Evolutionary conservation across 495 filamentous ascomycete genomes (phyloP).

Genomic region (Trichoderma virens): DNA sequence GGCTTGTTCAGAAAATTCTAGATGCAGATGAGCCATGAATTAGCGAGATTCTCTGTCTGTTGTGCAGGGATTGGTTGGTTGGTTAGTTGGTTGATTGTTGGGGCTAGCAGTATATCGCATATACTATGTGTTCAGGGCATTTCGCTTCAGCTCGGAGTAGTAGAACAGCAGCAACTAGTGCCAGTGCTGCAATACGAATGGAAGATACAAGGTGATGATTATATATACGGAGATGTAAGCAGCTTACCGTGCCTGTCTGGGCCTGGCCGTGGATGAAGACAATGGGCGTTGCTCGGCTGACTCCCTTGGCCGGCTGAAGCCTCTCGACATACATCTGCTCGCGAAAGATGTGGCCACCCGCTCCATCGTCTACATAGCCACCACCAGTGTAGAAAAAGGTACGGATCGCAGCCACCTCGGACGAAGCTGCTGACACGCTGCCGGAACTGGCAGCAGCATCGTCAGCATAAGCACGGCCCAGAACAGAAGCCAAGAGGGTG

Average conservation of each 20-base stretch:
- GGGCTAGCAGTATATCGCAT: too few relatives aligned
- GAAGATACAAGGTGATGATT: too few relatives aligned
- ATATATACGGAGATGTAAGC: background rate
- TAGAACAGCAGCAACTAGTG: too few relatives aligned
- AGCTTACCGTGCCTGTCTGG: conserved; percentile 45
- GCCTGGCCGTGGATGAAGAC: conserved; percentile 46
- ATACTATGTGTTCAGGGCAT: too few relatives aligned
- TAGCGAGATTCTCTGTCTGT: background rate
- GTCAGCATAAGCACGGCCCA: background rate
- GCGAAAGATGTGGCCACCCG: conserved; percentile 7
- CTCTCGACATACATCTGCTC: conserved; percentile 54
- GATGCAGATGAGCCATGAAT: background rate
- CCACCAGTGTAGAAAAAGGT: conserved; percentile 43
- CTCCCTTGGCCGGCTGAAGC: conserved; percentile 29
- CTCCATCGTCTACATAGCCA: conserved; percentile 25
- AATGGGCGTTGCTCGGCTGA: conserved; percentile 26
- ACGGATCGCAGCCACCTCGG: conserved; percentile 4
- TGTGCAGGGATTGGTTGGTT: background rate
- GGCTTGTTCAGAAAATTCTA: conserved; percentile 45
- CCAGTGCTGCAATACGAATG: too few relatives aligned
- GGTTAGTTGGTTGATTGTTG: background rate
- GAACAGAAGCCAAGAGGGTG: background rate
- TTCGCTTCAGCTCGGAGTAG: too few relatives aligned
- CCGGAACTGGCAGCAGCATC: background rate
- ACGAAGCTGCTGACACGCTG: background rate